Conservation (phyloP, 2,329 filamentous ascomycete species). For the Phyllosticta paracitricarpa region DNA sequence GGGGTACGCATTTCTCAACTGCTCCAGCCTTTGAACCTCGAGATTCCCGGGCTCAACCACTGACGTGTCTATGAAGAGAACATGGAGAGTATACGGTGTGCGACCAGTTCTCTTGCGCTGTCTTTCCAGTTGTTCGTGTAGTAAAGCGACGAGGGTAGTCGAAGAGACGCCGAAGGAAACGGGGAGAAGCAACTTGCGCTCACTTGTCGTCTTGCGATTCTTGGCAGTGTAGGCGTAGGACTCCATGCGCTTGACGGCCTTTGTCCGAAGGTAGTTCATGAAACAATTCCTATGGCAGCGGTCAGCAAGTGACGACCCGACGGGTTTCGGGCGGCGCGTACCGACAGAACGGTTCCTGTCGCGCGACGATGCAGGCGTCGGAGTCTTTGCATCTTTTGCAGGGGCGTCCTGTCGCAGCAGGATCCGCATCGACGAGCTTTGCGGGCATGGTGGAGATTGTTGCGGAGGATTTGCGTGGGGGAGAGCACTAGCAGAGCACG, state of each 20-base stretch:
- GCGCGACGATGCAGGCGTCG: conserved; percentile 43
- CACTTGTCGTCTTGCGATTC: conserved; percentile 31
- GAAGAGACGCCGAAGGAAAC: conserved; percentile 80
- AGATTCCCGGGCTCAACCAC: conserved; percentile 42
- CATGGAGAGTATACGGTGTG: conserved; percentile 56
- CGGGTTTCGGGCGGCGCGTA: conserved; percentile 23
- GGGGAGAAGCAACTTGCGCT: conserved; percentile 58
- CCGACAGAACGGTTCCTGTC: conserved; percentile 51
- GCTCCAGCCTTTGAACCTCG: conserved; percentile 27
- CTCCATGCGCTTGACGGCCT: conserved; percentile 70
- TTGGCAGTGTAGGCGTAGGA: conserved; percentile 44
- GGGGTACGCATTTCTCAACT: conserved; percentile 48
- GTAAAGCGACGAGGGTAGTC: conserved; percentile 61
- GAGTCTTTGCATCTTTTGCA: conserved; percentile 49
- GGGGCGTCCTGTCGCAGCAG: conserved; percentile 16
- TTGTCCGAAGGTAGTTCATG: conserved; percentile 63
- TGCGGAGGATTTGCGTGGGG: background rate
- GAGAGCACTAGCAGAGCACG: background rate
- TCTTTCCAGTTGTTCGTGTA: conserved; percentile 58
- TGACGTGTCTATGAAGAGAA: conserved; percentile 38
- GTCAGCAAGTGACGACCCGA: conserved; percentile 1
- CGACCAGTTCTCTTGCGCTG: conserved; percentile 56
- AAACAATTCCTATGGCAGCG: conserved; percentile 58
- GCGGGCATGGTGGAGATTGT: conserved; percentile 20
- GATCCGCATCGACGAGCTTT: conserved; percentile 15